Conservation (phyloP, 73 alveolate genomes). For the Paramecium pentaurelia region DNA sequence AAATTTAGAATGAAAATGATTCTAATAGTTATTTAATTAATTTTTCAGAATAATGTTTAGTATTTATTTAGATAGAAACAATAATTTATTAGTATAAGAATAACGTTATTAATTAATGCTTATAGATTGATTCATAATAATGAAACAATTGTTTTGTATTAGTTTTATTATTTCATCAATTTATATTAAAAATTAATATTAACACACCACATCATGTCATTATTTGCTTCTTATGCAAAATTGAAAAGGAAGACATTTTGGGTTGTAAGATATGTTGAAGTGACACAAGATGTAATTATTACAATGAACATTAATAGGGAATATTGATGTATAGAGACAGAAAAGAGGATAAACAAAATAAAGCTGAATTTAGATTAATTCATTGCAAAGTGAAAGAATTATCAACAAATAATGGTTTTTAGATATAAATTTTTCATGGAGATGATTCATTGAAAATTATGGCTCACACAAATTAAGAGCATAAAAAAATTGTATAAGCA, state of each 20-base stretch:
- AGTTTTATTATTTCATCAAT: background rate
- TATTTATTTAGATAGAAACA: background rate
- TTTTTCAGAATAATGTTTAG: background rate
- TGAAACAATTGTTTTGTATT: background rate
- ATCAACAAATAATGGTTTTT: background rate
- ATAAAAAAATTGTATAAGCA: slow-evolving; percentile 3
- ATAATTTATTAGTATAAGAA: background rate
- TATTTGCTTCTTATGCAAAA: background rate
- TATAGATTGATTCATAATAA: background rate
- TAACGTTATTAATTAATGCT: background rate
- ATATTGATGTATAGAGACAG: background rate
- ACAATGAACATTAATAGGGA: background rate
- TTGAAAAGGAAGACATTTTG: slow-evolving; percentile 38
- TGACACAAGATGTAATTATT: background rate
- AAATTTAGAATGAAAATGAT: no score
- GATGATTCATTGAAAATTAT: background rate
- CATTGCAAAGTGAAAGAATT: slow-evolving; percentile 18
- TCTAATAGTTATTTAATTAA: no score
- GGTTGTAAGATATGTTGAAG: background rate
- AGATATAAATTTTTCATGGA: background rate
- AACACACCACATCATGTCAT: background rate
- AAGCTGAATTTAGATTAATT: background rate
- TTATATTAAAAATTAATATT: background rate
- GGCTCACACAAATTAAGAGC: background rate
- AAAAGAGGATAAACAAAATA: slow-evolving; percentile 29